Percentiles rank a stretch among this genome's conserved stretches.
These are phyloP conservation scores for Coriaria nepalensis DNA, from an alignment of 306 rosid genomes.

Conservation along the genomic window DNA sequence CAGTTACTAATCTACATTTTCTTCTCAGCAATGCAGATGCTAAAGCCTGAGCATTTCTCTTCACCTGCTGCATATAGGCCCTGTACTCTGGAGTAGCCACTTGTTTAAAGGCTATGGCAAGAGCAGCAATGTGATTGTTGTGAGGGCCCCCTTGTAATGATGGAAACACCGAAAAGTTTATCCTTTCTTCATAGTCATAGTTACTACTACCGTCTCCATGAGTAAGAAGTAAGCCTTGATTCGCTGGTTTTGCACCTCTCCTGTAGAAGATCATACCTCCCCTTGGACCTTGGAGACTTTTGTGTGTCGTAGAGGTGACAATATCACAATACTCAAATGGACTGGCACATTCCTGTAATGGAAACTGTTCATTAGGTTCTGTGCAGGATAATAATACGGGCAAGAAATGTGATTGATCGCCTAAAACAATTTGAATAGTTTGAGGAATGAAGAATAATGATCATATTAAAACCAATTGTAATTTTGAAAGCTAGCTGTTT, in stretches of 20 bases:
- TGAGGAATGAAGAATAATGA: too few relatives aligned
- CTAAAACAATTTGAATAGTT: too few relatives aligned
- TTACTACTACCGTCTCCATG: conserved; percentile 32
- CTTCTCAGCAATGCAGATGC: conserved; percentile 64
- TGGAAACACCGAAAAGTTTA: conserved; percentile 65
- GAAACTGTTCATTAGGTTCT: conserved; percentile 3
- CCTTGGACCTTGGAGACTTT: conserved; percentile 81
- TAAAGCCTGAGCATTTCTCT: conserved; percentile 77
- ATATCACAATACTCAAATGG: conserved; percentile 73
- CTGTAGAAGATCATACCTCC: conserved; percentile 76
- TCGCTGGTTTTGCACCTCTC: conserved; percentile 45
- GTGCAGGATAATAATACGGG: too few relatives aligned
- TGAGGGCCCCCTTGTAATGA: conserved; percentile 90
- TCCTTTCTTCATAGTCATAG: conserved; percentile 67
- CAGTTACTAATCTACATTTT: conserved; percentile 74
- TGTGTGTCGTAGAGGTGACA: conserved; percentile 82
- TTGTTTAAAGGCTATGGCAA: conserved; percentile 70
- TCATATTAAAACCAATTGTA: too few relatives aligned
- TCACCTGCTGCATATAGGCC: conserved; percentile 64
- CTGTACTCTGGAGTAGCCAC: conserved; percentile 66
- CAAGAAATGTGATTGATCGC: too few relatives aligned
- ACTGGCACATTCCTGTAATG: conserved; percentile 46
- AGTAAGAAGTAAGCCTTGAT: conserved; percentile 34
- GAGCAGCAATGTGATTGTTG: conserved; percentile 79
- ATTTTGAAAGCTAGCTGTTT: too few relatives aligned